phyloP scores from a whole-genome alignment of 805 yeast genomes.

The Lachancea thermotolerans region DNA sequence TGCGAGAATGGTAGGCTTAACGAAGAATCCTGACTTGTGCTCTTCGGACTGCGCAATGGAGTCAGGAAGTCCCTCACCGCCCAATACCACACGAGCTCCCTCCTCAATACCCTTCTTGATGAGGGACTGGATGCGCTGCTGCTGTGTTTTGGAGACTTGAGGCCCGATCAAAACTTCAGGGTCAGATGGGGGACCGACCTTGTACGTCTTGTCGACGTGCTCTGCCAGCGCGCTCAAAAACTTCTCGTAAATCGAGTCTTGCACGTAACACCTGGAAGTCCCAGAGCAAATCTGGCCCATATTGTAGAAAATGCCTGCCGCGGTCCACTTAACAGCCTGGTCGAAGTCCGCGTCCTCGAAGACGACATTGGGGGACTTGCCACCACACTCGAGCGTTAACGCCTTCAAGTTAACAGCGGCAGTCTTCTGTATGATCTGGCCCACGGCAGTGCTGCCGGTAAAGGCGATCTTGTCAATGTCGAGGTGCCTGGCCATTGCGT shows the following conservation, averaged over 20 bases:
- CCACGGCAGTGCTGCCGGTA: constrained; percentile 49
- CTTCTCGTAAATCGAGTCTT: constrained; percentile 47
- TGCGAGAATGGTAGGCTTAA: constrained; percentile 44
- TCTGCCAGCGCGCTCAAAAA: constrained; percentile 36
- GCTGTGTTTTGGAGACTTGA: constrained; percentile 46
- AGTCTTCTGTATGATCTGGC: constrained; percentile 37
- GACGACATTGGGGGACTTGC: constrained; percentile 43
- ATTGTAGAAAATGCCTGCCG: constrained; percentile 50
- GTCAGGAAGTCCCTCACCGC: constrained; percentile 35
- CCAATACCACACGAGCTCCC: constrained; percentile 46
- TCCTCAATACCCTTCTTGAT: constrained; percentile 42
- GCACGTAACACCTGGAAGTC: constrained; percentile 52
- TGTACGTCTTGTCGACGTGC: constrained; percentile 33
- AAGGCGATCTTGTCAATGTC: constrained; percentile 46
- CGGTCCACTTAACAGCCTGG: constrained; percentile 45
- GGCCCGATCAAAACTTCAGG: constrained; percentile 45
- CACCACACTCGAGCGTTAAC: constrained; percentile 47
- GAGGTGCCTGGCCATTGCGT: constrained; percentile 40
- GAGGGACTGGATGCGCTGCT: constrained; percentile 40
- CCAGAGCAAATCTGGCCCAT: constrained; percentile 63
- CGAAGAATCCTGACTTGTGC: constrained; percentile 31
- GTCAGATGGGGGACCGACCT: constrained; percentile 41
- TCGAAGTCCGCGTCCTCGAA: constrained; percentile 44
- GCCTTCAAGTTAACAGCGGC: constrained; percentile 42
- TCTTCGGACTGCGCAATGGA: constrained; percentile 15